These are phyloP conservation scores for Hortaea sp. DNA, from an alignment of 2,329 filamentous ascomycete species.

Conservation along the genomic window DNA sequence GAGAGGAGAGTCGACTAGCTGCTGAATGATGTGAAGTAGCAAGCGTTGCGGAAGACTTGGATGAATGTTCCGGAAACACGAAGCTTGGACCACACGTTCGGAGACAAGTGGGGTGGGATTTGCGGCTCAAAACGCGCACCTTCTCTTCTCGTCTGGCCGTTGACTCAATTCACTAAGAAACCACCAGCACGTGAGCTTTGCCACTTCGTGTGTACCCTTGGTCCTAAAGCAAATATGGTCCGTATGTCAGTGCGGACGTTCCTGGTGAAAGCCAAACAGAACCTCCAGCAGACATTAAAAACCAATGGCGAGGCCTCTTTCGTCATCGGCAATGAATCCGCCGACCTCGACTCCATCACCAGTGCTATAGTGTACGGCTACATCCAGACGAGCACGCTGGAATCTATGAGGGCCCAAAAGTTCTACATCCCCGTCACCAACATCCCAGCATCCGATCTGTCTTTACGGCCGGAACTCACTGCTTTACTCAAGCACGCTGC, in stretches of 20 bases:
- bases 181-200: too few species aligned
- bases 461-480: slow-evolving; percentile 61
- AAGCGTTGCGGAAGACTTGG: too few species aligned
- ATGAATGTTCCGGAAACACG: background rate
- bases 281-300: slow-evolving; percentile 31
- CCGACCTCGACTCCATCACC: slow-evolving; percentile 75
- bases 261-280: slow-evolving; percentile 34
- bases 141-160: background rate
- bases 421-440: slow-evolving; percentile 66
- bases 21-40: too few species aligned
- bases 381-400: slow-evolving; percentile 51
- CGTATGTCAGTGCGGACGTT: slow-evolving; percentile 38
- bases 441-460: slow-evolving; percentile 56
- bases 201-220: too few species aligned
- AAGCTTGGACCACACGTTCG: background rate
- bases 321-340: slow-evolving; percentile 46
- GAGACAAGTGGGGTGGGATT: background rate
- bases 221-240: slow-evolving; percentile 20
- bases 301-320: slow-evolving; percentile 35
- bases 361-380: slow-evolving; percentile 66
- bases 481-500: slow-evolving; percentile 54
- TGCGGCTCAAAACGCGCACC: background rate
- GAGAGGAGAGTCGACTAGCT: too few species aligned
- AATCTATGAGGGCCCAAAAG: slow-evolving; percentile 32
- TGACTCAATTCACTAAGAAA: background rate